These are phyloP conservation scores for Ascochyta pisi DNA, from an alignment of 2,329 filamentous ascomycete genomes.

Conservation along the genomic window DNA sequence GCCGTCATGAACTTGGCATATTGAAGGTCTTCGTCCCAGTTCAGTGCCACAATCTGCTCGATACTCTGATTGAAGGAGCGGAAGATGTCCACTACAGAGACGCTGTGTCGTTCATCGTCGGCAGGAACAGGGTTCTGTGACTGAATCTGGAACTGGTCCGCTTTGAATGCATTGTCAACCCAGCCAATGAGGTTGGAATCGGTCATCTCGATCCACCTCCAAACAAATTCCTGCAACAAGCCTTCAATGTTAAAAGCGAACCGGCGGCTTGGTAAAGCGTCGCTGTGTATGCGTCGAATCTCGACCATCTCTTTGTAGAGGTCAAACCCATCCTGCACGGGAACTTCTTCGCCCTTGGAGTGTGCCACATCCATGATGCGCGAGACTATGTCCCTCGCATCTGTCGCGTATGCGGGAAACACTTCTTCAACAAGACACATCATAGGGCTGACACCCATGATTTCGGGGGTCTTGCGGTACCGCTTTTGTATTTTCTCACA, in stretches of 20 bases:
- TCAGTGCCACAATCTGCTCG: constrained; percentile 82
- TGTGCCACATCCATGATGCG: constrained; percentile 78
- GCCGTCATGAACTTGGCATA: constrained; percentile 98
- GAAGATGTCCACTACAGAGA: constrained; percentile 93
- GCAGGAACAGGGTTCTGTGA: constrained; percentile 67
- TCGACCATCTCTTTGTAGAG: constrained; percentile 88
- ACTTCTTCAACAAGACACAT: constrained; percentile 81
- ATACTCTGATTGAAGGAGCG: constrained; percentile 91
- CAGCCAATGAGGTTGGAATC: constrained; percentile 81
- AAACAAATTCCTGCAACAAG: constrained; percentile 88
- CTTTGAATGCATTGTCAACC: constrained; percentile 88
- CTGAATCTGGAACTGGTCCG: constrained; percentile 83
- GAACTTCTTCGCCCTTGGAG: constrained; percentile 74
- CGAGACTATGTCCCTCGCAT: constrained; percentile 83
- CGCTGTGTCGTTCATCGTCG: constrained; percentile 88
- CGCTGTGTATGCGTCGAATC: constrained; percentile 80
- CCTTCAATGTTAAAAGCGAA: constrained; percentile 91
- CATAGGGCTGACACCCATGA: constrained; percentile 76
- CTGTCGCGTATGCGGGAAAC: constrained; percentile 88
- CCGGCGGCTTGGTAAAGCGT: constrained; percentile 71
- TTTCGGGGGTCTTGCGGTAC: constrained; percentile 84
- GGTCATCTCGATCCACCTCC: constrained; percentile 88
- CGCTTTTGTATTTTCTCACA: constrained; percentile 91
- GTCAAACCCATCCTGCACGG: constrained; percentile 91
- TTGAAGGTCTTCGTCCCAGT: constrained; percentile 93